phyloP scores from a whole-genome alignment of 2,329 filamentous ascomycete genomes.

The Fusarium praegraminearum region DNA sequence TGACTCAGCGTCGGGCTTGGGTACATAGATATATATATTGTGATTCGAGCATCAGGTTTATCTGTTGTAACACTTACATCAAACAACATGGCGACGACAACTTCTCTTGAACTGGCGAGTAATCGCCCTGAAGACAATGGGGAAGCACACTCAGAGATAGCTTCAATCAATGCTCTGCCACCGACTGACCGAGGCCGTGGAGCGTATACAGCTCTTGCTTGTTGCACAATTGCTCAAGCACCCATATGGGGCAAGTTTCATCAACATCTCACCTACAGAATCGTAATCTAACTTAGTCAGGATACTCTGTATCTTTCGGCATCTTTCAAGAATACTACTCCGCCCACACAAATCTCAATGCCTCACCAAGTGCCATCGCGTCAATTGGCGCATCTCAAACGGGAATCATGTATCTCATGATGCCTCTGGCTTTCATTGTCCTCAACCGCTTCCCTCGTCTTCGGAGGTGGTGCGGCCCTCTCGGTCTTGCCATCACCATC shows the following conservation, averaged over 20 bases:
- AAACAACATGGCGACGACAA: conserved; percentile 20
- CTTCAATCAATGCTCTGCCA: conserved; percentile 40
- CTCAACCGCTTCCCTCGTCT: conserved; percentile 57
- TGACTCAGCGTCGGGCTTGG: conserved; percentile 5
- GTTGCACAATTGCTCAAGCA: conserved; percentile 50
- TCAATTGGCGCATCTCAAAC: conserved; percentile 45
- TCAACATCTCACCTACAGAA: no score
- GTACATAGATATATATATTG: not conserved
- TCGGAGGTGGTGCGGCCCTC: conserved; percentile 55
- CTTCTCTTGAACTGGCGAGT: conserved; percentile 31
- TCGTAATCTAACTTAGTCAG: conserved; percentile 18
- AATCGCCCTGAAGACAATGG: conserved; percentile 8
- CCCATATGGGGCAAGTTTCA: conserved; percentile 50
- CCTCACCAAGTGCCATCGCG: conserved; percentile 49
- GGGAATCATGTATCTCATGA: conserved; percentile 66
- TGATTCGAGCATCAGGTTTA: no score
- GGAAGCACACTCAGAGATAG: not conserved
- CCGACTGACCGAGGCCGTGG: conserved; percentile 48
- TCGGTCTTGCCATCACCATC: conserved; percentile 61
- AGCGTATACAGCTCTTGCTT: conserved; percentile 49
- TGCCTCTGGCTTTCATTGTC: conserved; percentile 61
- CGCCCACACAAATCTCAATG: conserved; percentile 66
- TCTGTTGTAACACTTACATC: not conserved
- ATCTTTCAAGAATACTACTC: conserved; percentile 77
- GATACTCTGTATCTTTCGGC: conserved; percentile 64